Base-by-base conservation (phyloP, 192 early-diverging fungal genomes). In the Funneliformis mosseae region DNA sequence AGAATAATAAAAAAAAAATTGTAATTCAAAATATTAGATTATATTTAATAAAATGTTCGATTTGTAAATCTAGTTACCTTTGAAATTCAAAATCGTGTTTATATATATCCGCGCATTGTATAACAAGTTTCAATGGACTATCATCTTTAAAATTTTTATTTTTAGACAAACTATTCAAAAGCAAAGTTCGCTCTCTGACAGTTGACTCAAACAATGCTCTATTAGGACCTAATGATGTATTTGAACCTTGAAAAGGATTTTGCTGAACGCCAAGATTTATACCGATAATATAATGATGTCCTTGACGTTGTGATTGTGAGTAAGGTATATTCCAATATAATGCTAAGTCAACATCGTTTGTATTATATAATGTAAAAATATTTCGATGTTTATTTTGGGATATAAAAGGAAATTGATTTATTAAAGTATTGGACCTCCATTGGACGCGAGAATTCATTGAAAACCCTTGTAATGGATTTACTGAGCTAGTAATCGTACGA, bases 281-380 rank as follows among this genome's bases (percentile, higher is more conserved):
- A 21, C 97, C 97, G 27, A 95, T 93, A 72, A 97, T 95, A 62
- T 94, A 96, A 75, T 97, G 96, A 81, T 99, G 96, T 1, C 97
- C 97, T 45, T 86, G 86, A 0, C 85, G 80, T 43, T 9, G 67
- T 80, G 86, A 82, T 42, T 9, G 66, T 76, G 86, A 83, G 27
- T 82, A 78, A 61, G 86, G 83, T 64, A 90, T 91, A 84, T 87
- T 83, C 96, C 96, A 99, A 78, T 95, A 93, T 9, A 99, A 79
- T 12, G 92, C 87, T 76, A 99, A 89, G 78, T 99, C 97, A 18
- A 97, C 89, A 76, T 97, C 93, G 79, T 95, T 93, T 9, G 92
- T 93, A 79, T 91, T 94, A 83, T 94, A 99, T 10, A 97, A 82
- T 10, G 96, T 91, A 82, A 99, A 99, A 39, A 86, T 41, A 33